Percentiles rank a stretch among this genome's conserved stretches.
phyloP scores from a whole-genome alignment of 257 asterid genomes.

The Solanum chaucha region DNA sequence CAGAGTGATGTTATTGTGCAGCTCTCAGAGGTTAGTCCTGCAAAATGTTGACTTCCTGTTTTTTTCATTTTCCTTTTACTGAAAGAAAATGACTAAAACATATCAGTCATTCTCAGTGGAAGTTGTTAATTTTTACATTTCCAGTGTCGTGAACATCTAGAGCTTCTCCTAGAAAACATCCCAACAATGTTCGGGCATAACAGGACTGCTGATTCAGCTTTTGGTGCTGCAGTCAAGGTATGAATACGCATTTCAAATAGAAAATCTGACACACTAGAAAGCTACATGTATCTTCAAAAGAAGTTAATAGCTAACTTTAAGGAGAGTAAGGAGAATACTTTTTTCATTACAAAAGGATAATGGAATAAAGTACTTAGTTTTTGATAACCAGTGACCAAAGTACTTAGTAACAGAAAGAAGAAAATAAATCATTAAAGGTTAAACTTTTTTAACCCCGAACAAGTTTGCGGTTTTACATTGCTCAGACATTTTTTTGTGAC shows the following conservation, averaged over 20 bases:
- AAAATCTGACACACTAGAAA: neutral
- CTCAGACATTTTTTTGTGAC: neutral
- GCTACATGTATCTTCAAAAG: neutral
- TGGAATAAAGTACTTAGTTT: neutral
- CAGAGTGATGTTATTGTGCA: slow-evolving; percentile 80
- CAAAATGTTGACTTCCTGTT: slow-evolving; percentile 2
- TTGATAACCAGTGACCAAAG: neutral
- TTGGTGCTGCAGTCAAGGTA: slow-evolving; percentile 94
- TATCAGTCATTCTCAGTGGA: neutral
- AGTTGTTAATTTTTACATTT: neutral
- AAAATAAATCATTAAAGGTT: neutral
- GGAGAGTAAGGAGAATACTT: neutral
- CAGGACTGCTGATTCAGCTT: slow-evolving; percentile 77
- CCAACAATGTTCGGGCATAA: slow-evolving; percentile 75
- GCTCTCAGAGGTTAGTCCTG: slow-evolving; percentile 64
- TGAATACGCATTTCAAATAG: neutral
- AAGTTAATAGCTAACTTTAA: neutral
- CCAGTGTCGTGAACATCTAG: slow-evolving; percentile 85
- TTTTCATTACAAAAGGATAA: neutral
- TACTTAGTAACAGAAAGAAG: neutral
- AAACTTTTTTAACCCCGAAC: neutral
- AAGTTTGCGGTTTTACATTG: neutral
- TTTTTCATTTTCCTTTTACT: neutral
- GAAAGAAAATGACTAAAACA: neutral
- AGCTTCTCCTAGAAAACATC: slow-evolving; percentile 68